These are phyloP conservation scores for Tolypocladium sp. DNA, from an alignment of 2,329 filamentous ascomycete genomes.

Conservation along the genomic window DNA sequence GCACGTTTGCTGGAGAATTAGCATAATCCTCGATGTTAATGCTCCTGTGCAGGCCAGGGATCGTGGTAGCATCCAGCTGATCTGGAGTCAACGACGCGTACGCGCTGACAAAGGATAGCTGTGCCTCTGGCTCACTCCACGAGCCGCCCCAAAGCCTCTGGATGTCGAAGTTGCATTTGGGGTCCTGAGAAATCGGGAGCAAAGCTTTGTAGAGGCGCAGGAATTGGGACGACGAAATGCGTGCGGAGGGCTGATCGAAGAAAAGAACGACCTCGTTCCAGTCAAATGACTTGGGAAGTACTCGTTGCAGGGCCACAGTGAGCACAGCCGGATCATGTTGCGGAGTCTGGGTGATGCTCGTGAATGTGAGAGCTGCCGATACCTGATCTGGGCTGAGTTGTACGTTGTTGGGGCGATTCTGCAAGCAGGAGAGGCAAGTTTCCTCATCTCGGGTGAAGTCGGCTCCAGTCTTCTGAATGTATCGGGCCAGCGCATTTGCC, in stretches of 20 bases:
- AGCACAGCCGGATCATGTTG: slow-evolving; percentile 43
- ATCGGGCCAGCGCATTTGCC: slow-evolving; percentile 49
- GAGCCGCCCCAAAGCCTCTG: slow-evolving; percentile 83
- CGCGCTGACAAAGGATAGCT: slow-evolving; percentile 86
- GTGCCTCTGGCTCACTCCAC: slow-evolving; percentile 80
- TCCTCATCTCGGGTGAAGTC: slow-evolving; percentile 71
- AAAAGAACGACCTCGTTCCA: slow-evolving; percentile 64
- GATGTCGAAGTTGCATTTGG: slow-evolving; percentile 56
- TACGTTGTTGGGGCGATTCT: slow-evolving; percentile 41
- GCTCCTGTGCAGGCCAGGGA: slow-evolving; percentile 70
- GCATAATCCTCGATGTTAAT: slow-evolving; percentile 56
- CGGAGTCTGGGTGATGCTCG: slow-evolving; percentile 48
- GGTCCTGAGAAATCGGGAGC: slow-evolving; percentile 57
- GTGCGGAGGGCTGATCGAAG: slow-evolving; percentile 72
- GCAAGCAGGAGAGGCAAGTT: slow-evolving; percentile 45
- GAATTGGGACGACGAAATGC: slow-evolving; percentile 73
- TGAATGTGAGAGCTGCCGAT: slow-evolving; percentile 65
- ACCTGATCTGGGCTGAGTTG: slow-evolving; percentile 75
- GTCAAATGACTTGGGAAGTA: slow-evolving; percentile 55
- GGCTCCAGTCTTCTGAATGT: slow-evolving; percentile 65
- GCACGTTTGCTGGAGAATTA: slow-evolving; percentile 37
- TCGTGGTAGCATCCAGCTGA: slow-evolving; percentile 73
- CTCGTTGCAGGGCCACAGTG: slow-evolving; percentile 53
- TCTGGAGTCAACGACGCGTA: slow-evolving; percentile 69
- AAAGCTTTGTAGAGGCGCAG: slow-evolving; percentile 72